A percentile compares a stretch with the other conserved stretches of the same genome.
Conservation (phyloP, 1,284 basidiomycete species). For the Malassezia yamatoensis region DNA sequence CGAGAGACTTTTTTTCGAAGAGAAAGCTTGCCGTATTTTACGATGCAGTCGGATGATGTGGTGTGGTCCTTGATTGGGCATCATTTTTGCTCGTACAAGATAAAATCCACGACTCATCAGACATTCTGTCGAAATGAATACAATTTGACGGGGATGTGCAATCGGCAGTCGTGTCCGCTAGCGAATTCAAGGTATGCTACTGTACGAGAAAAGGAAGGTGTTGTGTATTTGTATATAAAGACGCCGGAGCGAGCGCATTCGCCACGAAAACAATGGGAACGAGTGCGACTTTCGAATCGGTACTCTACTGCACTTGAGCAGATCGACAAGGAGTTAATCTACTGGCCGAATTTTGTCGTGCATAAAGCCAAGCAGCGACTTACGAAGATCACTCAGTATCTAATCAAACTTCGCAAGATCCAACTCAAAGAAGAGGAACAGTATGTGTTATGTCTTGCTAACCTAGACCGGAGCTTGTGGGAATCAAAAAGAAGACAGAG, state of each 20-base stretch:
- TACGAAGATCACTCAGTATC: constrained; percentile 97
- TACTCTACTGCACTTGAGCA: constrained; percentile 80
- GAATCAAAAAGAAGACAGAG: constrained; percentile 94
- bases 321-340: constrained; percentile 74
- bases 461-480: constrained; percentile 74
- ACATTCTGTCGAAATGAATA: constrained; percentile 98
- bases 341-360: constrained; percentile 94
- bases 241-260: constrained; percentile 94
- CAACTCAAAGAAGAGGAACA: constrained; percentile 66
- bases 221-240: constrained; percentile 92
- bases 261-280: constrained; percentile 94
- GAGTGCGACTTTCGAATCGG: constrained; percentile 81
- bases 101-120: constrained; percentile 39
- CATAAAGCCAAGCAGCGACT: constrained; percentile 99
- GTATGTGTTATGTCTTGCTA: constrained; percentile 52
- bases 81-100: constrained; percentile 46
- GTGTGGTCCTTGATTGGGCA: constrained; percentile 46
- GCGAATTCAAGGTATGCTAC: constrained; percentile 96
- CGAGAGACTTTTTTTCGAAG: constrained; percentile 4
- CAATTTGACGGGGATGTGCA: constrained; percentile 96
- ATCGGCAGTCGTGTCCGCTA: constrained; percentile 86
- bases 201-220: constrained; percentile 84
- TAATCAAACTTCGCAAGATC: constrained; percentile 91
- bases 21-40: neutral
- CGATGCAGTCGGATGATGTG: constrained; percentile 46